Conservation (phyloP, 495 filamentous ascomycete genomes). For the Hypoxylon rickii region DNA sequence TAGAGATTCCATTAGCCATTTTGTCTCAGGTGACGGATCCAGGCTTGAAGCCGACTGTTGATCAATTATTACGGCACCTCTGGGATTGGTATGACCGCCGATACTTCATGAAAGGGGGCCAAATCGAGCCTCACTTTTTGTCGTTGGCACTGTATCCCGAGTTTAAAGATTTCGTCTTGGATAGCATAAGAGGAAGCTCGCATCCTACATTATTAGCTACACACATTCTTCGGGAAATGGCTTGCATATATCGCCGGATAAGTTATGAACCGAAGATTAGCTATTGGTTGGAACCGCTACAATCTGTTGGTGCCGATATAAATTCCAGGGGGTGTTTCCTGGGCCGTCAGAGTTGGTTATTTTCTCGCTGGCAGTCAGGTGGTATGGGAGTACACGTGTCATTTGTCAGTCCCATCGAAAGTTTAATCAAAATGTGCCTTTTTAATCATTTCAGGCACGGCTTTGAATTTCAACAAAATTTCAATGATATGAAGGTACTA, state of each 20-base stretch:
- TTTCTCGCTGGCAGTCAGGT: too few relatives aligned
- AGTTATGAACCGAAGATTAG: background rate
- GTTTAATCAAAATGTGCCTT: too few relatives aligned
- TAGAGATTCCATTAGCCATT: background rate
- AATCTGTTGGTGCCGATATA: background rate
- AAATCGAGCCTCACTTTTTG: background rate
- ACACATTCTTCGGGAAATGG: background rate
- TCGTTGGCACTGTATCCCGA: background rate
- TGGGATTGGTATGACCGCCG: too few relatives aligned
- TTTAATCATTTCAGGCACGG: too few relatives aligned
- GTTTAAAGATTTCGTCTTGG: background rate
- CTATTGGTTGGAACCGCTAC: background rate
- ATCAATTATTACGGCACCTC: background rate
- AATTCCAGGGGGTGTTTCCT: background rate
- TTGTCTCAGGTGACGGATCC: background rate
- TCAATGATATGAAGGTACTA: too few relatives aligned
- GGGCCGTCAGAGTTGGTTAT: too few relatives aligned
- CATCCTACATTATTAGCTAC: background rate
- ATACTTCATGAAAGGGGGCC: background rate
- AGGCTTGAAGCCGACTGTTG: too few relatives aligned
- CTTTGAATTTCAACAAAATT: too few relatives aligned
- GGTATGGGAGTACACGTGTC: too few relatives aligned
- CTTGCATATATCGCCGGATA: background rate
- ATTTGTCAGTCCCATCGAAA: background rate
- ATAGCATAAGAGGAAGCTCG: background rate